Evolutionary conservation across 1,284 basidiomycete species (phyloP).

Genomic region (Tetrapyrgos nigripes): DNA sequence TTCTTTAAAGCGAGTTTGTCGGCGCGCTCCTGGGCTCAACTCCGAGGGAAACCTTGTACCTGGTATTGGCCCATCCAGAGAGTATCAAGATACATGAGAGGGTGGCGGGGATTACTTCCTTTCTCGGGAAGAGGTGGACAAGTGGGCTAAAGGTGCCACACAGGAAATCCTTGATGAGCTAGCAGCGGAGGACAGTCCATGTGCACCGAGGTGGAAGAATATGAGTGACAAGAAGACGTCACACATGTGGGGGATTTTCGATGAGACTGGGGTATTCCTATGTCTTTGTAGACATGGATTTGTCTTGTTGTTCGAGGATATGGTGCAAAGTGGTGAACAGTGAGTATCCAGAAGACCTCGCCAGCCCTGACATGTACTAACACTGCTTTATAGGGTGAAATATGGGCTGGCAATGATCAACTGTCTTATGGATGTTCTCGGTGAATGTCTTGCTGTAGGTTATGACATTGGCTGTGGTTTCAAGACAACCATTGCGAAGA

Average conservation of each 20-base stretch:
- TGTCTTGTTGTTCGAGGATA: too few species aligned
- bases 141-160: constrained; percentile 8
- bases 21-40: neutral
- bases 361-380: constrained; percentile 20
- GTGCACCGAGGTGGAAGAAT: constrained; percentile 18
- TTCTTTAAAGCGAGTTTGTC: constrained; percentile 30
- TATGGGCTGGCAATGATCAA: constrained; percentile 34
- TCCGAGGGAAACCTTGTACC: neutral
- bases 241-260: too few species aligned
- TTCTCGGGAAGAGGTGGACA: constrained; percentile 22
- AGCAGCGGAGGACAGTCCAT: constrained; percentile 7
- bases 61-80: neutral
- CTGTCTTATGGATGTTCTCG: constrained; percentile 30
- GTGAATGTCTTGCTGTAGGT: constrained; percentile 26
- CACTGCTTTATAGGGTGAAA: constrained; percentile 27
- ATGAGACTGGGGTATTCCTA: too few species aligned
- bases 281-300: too few species aligned
- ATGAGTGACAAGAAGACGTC: too few species aligned
- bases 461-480: constrained; percentile 30
- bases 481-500: constrained; percentile 14
- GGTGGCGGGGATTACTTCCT: constrained; percentile 27
- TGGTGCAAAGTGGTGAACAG: too few species aligned
- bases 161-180: neutral
- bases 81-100: constrained; percentile 5
- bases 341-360: constrained; percentile 26